phyloP scores from a whole-genome alignment of 148 eudicot genomes.

The Linanthus parryae region DNA sequence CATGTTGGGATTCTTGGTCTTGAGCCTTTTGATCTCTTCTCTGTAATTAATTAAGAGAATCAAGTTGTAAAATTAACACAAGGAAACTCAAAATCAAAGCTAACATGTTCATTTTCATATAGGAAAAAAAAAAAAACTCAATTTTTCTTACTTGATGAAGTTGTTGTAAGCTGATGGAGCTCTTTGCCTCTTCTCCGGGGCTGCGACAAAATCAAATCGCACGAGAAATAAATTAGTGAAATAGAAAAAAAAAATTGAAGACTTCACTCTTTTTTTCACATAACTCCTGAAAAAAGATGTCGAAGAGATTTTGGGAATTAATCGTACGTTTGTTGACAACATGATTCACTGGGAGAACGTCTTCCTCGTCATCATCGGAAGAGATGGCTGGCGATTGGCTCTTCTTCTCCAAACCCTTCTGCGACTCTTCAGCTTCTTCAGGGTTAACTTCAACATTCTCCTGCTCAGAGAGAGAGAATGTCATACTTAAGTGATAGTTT shows the following conservation, averaged over 20 bases:
- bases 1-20: slow-evolving; percentile 58
- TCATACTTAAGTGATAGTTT: not conserved
- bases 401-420: slow-evolving; percentile 19
- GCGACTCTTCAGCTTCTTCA: slow-evolving; percentile 14
- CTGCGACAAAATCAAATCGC: slow-evolving; percentile 28
- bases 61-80: not conserved
- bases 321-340: slow-evolving; percentile 57
- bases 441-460: slow-evolving; percentile 16
- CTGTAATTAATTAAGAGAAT: slow-evolving; percentile 18
- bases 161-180: slow-evolving; percentile 84
- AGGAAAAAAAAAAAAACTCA: not conserved
- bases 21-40: slow-evolving; percentile 85
- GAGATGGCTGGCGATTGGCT: slow-evolving; percentile 35
- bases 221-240: not conserved
- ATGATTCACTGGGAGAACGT: slow-evolving; percentile 26
- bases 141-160: slow-evolving; percentile 70
- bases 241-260: no score
- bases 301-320: no score
- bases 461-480: slow-evolving; percentile 11
- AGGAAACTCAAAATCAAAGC: not conserved
- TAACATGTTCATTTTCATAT: no score
- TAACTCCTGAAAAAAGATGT: no score
- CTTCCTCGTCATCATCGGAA: slow-evolving; percentile 50
- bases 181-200: slow-evolving; percentile 83
- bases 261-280: no score